Evolutionary conservation across 805 yeast species (phyloP).

Genomic region (Candida pini): DNA sequence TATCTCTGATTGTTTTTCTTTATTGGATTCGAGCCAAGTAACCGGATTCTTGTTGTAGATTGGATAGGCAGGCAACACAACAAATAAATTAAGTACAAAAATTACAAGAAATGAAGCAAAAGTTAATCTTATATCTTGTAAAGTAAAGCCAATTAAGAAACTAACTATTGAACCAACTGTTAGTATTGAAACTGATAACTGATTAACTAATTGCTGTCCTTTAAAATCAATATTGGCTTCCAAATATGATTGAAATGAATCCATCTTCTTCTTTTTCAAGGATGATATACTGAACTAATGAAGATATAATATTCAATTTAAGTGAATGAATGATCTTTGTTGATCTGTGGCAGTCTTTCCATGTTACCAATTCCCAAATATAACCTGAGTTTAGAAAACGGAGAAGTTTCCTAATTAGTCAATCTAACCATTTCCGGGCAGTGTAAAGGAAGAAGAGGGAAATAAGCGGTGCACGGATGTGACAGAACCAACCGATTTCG

Average conservation of each 20-base stretch:
- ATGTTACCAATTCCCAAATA: no score
- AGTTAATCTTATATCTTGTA: slow-evolving; percentile 38
- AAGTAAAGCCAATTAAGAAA: slow-evolving; percentile 41
- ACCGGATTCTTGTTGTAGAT: slow-evolving; percentile 44
- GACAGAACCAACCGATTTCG: no score
- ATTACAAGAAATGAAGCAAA: slow-evolving; percentile 35
- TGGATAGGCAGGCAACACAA: slow-evolving; percentile 57
- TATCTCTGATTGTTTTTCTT: slow-evolving; percentile 8
- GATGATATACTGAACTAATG: no score
- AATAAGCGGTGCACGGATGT: no score
- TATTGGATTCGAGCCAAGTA: slow-evolving; percentile 38
- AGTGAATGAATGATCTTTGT: no score
- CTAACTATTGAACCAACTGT: slow-evolving; percentile 32
- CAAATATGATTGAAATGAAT: slow-evolving; percentile 13
- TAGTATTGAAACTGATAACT: slow-evolving; percentile 22
- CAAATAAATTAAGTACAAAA: slow-evolving; percentile 27
- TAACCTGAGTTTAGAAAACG: no score
- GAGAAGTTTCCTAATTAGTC: no score
- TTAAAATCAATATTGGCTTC: slow-evolving; percentile 41
- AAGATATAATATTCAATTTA: no score
- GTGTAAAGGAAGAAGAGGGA: no score
- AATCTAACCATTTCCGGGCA: no score
- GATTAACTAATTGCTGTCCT: slow-evolving; percentile 44
- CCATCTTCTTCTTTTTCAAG: no score
- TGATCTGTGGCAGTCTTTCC: no score